Base-by-base conservation (phyloP, 2,329 filamentous ascomycete genomes). In the Colletotrichum melonis region DNA sequence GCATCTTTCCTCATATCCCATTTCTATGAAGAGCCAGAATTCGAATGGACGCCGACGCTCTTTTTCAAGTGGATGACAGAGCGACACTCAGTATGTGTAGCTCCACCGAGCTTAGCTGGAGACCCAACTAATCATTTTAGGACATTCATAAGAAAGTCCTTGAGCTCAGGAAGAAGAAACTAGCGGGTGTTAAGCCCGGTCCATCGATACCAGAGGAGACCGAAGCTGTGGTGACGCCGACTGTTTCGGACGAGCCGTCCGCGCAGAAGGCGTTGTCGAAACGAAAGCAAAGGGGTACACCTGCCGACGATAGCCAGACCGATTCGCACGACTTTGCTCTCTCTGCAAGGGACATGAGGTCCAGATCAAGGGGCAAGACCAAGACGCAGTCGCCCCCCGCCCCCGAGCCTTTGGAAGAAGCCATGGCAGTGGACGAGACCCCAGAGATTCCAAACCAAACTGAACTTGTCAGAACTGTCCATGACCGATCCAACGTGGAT, bases 1-100 rank as follows among this genome's bases (percentile, higher is more conserved):
- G 86, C 86, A 1, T 78, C 83, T 1, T 90, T 90, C 73, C 79
- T 91, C 2, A 82, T 89, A 14, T 83, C 84, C 5, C 89, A 91
- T 69, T 88, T 90, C 59, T 77, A 82, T 1, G 85, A 75, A 46
- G 74, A 74, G 32, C 85, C 63, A 84, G 85, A 28, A 70, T 75
- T 86, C 30, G 79, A 83, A 46, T 89, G 88, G 88, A 75, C 76
- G 9, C 64, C 76, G 3, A 90, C 88, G 0, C 78, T 78, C 5
- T 88, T 91, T 73, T 83, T 86, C 72, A 83, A 83, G 28, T 90
- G 87, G 86, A 78, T 91, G 57, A 81, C 78, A 2, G 74, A 78
- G 1, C 77, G 82, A 74, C 81, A 85, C 73, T 79, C 80, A 5
- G 87, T 89, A 80, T 49, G 42, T 49, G 83, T 24, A n/a, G 6